Percentiles rank a stretch among this genome's conserved stretches.
These are phyloP conservation scores for Colletotrichum theobromicola DNA, from an alignment of 2,329 filamentous ascomycete genomes.

Conservation along the genomic window DNA sequence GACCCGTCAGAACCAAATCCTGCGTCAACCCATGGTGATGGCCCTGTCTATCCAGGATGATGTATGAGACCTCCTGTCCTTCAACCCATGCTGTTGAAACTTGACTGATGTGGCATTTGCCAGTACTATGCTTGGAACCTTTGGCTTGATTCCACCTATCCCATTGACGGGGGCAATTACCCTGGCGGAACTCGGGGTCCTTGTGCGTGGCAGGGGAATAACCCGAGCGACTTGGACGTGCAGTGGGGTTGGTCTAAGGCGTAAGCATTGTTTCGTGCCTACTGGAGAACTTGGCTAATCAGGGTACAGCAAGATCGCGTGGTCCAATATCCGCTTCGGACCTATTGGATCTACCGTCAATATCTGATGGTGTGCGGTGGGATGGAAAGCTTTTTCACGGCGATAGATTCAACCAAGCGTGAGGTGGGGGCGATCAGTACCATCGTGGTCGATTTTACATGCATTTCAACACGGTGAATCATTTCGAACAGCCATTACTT, in stretches of 20 bases:
- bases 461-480: not conserved
- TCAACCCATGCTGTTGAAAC: not conserved
- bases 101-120: not conserved
- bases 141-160: constrained; percentile 14
- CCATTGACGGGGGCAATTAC: not conserved
- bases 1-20: not conserved
- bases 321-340: constrained; percentile 54
- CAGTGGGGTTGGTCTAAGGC: not conserved
- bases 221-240: not conserved
- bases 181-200: not conserved
- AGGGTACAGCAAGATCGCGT: constrained; percentile 41
- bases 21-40: constrained; percentile 3
- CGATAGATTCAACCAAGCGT: rapidly evolving
- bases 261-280: not conserved
- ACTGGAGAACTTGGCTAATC: not conserved
- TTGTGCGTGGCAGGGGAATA: not conserved
- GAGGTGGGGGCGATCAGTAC: not conserved
- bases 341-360: constrained; percentile 46
- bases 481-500: not conserved
- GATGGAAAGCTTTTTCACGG: not conserved
- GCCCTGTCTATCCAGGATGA: constrained; percentile 14
- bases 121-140: constrained; percentile 6
- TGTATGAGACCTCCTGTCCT: not conserved
- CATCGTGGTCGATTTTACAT: not conserved
- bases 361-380: not conserved